Conservation (phyloP, 75 land plant species). For the Selaginella tamariscina region DNA sequence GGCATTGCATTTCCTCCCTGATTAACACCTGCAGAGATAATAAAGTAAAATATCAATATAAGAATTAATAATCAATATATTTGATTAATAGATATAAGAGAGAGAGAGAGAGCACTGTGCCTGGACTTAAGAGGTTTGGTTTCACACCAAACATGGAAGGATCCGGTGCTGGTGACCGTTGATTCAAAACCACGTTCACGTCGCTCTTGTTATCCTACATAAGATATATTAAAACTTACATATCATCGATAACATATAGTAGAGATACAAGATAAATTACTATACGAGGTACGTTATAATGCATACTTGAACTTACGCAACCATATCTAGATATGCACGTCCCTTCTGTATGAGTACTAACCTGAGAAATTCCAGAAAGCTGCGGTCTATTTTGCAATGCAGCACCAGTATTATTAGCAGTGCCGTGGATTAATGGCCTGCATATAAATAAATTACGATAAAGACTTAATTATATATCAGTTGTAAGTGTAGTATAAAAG, state of each 20-base stretch:
- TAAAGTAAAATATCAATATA: neutral
- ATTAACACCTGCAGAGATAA: conserved; percentile 55
- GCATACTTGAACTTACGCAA: too few relatives aligned
- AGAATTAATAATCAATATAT: neutral
- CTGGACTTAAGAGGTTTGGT: conserved; percentile 56
- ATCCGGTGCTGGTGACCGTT: conserved; percentile 69
- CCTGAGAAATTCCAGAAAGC: conserved; percentile 63
- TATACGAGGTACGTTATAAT: neutral
- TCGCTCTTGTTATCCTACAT: conserved; percentile 64
- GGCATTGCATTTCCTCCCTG: conserved; percentile 73
- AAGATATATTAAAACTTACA: neutral
- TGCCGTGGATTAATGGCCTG: conserved; percentile 77
- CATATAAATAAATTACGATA: neutral
- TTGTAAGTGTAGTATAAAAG: neutral
- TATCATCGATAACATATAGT: neutral
- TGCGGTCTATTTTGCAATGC: conserved; percentile 69
- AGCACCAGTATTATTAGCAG: conserved; percentile 52
- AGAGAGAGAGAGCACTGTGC: conserved; percentile 19
- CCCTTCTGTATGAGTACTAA: too few relatives aligned
- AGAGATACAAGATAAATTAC: neutral
- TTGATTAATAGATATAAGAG: neutral
- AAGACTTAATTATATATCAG: neutral
- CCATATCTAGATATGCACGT: too few relatives aligned
- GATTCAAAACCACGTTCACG: conserved; percentile 38
- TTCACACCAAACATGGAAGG: conserved; percentile 60